Evolutionary conservation across 768 basidiomycete species (phyloP).

Genomic region (Cystobasidium ongulense): DNA sequence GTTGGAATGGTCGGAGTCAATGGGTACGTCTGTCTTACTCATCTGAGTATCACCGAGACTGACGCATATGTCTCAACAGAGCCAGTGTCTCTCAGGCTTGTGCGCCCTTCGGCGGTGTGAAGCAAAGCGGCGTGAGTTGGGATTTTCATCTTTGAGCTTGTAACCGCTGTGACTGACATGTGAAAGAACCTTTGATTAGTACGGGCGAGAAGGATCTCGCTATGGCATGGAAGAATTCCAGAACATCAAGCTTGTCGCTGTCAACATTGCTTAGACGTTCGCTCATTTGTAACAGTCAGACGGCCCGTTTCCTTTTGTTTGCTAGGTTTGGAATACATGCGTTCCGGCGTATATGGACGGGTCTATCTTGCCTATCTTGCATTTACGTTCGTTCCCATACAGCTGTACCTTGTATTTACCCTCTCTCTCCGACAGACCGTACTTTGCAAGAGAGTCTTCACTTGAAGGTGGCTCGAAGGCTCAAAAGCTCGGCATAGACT

Average conservation of each 20-base stretch:
- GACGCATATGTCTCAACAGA: not conserved
- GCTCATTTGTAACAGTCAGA: not conserved
- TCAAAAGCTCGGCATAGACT: too few relatives aligned
- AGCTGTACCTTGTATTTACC: too few relatives aligned
- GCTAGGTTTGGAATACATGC: too few relatives aligned
- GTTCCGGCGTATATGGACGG: too few relatives aligned
- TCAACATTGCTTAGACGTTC: not conserved
- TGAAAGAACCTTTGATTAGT: conserved; percentile 9
- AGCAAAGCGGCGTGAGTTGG: conserved; percentile 58
- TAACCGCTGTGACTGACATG: too few relatives aligned
- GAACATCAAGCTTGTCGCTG: conserved; percentile 33
- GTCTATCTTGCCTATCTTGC: too few relatives aligned
- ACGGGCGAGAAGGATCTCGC: conserved; percentile 70
- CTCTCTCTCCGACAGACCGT: too few relatives aligned
- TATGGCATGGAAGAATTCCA: conserved; percentile 77
- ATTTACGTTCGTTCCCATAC: too few relatives aligned
- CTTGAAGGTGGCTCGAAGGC: too few relatives aligned
- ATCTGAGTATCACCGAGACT: too few relatives aligned
- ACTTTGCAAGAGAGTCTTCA: too few relatives aligned
- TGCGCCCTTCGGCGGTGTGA: conserved; percentile 60
- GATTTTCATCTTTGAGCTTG: too few relatives aligned
- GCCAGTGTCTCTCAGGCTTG: not conserved
- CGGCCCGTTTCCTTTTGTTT: not conserved
- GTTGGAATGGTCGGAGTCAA: conserved; percentile 66
- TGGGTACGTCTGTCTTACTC: not conserved